A percentile compares a stretch with the other conserved stretches of the same genome.
Conservation (phyloP, 805 yeast species). For the Metschnikowia borealis region DNA sequence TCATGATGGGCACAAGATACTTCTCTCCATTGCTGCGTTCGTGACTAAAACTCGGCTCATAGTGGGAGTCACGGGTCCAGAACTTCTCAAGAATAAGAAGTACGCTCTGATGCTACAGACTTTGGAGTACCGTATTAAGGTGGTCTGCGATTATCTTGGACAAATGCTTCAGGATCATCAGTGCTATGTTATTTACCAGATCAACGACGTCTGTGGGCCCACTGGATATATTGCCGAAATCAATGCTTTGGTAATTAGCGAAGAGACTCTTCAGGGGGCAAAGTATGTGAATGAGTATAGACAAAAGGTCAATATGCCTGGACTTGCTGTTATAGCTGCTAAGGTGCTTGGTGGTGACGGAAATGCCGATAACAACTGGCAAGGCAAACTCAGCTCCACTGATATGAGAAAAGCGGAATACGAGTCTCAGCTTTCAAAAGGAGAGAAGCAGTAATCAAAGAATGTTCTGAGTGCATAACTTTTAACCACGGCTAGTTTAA, state of each 20-base stretch:
- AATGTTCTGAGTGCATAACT: neutral
- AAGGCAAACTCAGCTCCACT: constrained; percentile 82
- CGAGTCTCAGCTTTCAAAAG: neutral
- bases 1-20: constrained; percentile 91
- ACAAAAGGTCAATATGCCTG: constrained; percentile 47
- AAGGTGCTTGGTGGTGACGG: constrained; percentile 62
- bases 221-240: constrained; percentile 73
- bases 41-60: constrained; percentile 54
- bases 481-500: too few relatives aligned
- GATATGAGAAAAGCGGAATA: constrained; percentile 48
- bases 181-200: constrained; percentile 50
- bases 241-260: constrained; percentile 75
- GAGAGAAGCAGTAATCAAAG: neutral
- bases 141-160: constrained; percentile 48
- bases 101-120: constrained; percentile 61
- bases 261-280: constrained; percentile 78
- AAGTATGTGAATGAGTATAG: constrained; percentile 65
- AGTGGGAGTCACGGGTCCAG: constrained; percentile 80
- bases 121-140: constrained; percentile 46
- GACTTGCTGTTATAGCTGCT: constrained; percentile 36
- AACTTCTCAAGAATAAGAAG: constrained; percentile 69
- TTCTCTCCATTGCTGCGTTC: constrained; percentile 69
- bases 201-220: constrained; percentile 91
- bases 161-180: constrained; percentile 43
- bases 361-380: constrained; percentile 41